These are phyloP conservation scores for Trichocomaceae sp. DNA, from an alignment of 2,329 filamentous ascomycete genomes.

Conservation along the genomic window DNA sequence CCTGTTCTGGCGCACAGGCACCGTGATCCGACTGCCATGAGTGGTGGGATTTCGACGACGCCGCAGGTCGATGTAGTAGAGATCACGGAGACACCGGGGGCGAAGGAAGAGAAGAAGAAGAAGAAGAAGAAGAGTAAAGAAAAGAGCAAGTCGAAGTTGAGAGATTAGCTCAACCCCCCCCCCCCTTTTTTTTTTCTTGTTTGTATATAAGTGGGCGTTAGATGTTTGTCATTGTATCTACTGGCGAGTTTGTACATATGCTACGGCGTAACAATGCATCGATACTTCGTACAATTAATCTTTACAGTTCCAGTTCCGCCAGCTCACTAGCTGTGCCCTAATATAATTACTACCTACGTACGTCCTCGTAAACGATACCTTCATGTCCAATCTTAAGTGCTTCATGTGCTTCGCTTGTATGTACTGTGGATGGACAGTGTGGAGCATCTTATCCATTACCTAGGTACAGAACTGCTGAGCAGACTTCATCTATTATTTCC, in stretches of 20 bases:
- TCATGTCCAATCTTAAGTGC: too few species aligned
- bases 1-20: constrained; percentile 31
- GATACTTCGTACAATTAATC: neutral
- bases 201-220: too few species aligned
- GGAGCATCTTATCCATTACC: too few species aligned
- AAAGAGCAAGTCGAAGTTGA: constrained; percentile 19
- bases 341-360: too few species aligned
- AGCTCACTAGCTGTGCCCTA: too few species aligned
- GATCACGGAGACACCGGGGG: constrained; percentile 15
- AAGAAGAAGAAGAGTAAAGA: constrained; percentile 16
- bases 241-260: neutral
- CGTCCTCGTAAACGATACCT: too few species aligned
- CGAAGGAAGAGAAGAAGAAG: constrained; percentile 7
- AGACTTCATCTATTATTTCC: too few species aligned
- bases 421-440: too few species aligned
- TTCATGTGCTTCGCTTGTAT: too few species aligned
- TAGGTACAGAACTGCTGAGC: too few species aligned
- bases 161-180: neutral
- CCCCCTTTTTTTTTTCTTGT: neutral
- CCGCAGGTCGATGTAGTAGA: constrained; percentile 5
- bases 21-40: constrained; percentile 16
- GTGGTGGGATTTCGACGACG: constrained; percentile 16
- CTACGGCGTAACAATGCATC: neutral
- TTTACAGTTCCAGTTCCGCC: too few species aligned
- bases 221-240: neutral